phyloP scores from a whole-genome alignment of 2,329 filamentous ascomycete genomes.

The Claviceps africana region DNA sequence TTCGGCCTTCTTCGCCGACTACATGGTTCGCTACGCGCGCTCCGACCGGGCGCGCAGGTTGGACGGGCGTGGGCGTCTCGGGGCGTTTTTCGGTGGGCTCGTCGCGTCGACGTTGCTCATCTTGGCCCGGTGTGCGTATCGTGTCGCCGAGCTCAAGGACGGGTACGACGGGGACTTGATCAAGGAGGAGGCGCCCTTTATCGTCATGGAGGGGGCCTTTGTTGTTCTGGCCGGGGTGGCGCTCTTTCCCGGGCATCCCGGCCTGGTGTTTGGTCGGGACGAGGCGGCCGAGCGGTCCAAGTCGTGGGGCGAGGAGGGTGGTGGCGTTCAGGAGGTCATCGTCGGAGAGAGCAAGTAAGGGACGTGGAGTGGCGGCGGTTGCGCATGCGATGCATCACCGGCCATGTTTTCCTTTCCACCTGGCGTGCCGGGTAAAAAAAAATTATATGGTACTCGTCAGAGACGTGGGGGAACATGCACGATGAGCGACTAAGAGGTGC shows the following conservation, averaged over 20 bases:
- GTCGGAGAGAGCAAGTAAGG: background rate
- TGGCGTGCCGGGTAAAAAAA: background rate
- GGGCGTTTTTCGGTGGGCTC: constrained; percentile 38
- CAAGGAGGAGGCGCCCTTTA: constrained; percentile 35
- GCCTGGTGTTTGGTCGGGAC: constrained; percentile 21
- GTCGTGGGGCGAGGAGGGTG: constrained; percentile 14
- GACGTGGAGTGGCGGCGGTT: background rate
- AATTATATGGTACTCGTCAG: too few relatives aligned
- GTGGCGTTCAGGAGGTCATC: background rate
- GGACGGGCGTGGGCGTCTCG: constrained; percentile 19
- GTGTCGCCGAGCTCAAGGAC: constrained; percentile 50
- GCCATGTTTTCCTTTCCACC: too few relatives aligned
- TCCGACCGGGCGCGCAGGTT: constrained; percentile 13
- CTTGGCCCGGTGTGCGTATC: constrained; percentile 47
- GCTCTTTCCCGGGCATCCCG: constrained; percentile 28
- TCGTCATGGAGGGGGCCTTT: constrained; percentile 34
- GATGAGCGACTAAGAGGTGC: too few relatives aligned
- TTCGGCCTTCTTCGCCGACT: constrained; percentile 32
- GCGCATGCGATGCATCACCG: too few relatives aligned
- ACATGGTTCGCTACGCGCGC: constrained; percentile 29
- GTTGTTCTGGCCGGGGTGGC: constrained; percentile 23
- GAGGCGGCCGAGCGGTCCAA: constrained; percentile 3
- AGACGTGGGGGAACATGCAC: too few relatives aligned
- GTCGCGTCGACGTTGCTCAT: constrained; percentile 42
- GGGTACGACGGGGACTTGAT: constrained; percentile 46